A percentile compares a stretch with the other conserved stretches of the same genome.
These are phyloP conservation scores for Skeletonema costatum DNA, from an alignment of 108 stramenopile genomes.

Conservation along the genomic window DNA sequence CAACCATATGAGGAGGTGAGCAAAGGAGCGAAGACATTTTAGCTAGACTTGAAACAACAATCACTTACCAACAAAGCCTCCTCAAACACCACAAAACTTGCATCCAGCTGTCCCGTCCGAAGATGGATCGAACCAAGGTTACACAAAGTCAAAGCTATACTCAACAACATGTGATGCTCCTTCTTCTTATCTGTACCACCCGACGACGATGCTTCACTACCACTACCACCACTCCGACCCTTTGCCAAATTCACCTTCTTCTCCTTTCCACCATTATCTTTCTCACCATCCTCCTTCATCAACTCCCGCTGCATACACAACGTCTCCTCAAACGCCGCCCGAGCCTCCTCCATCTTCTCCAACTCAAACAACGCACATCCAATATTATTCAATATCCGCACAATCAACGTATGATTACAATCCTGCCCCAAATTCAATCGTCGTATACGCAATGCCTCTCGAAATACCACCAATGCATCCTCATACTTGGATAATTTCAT, in stretches of 20 bases:
- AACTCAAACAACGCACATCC: constrained; percentile 72
- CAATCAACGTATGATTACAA: constrained; percentile 56
- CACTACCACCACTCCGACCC: not conserved
- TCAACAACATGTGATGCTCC: constrained; percentile 48
- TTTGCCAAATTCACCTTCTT: not conserved
- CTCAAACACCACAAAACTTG: constrained; percentile 57
- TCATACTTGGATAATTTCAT: constrained; percentile 57
- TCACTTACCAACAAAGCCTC: constrained; percentile 69
- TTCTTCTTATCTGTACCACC: constrained; percentile 7
- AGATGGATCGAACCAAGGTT: constrained; percentile 72
- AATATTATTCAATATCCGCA: constrained; percentile 77
- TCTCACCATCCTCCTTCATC: constrained; percentile 29
- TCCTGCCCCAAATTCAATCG: constrained; percentile 41
- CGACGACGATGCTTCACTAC: not conserved
- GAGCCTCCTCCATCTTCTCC: constrained; percentile 46
- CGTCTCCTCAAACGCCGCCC: constrained; percentile 66
- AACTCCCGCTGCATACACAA: constrained; percentile 63
- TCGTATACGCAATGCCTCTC: constrained; percentile 66
- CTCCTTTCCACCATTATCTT: not conserved
- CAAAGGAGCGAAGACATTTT: not conserved
- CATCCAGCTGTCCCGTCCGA: constrained; percentile 54
- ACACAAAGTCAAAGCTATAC: constrained; percentile 69
- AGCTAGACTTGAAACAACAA: not conserved
- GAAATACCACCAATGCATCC: constrained; percentile 56
- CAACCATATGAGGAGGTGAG: not conserved